A percentile compares a stretch with the other conserved stretches of the same genome.
These are phyloP conservation scores for Ceratobasidium papillatum DNA, from an alignment of 1,284 basidiomycete genomes.

Conservation along the genomic window DNA sequence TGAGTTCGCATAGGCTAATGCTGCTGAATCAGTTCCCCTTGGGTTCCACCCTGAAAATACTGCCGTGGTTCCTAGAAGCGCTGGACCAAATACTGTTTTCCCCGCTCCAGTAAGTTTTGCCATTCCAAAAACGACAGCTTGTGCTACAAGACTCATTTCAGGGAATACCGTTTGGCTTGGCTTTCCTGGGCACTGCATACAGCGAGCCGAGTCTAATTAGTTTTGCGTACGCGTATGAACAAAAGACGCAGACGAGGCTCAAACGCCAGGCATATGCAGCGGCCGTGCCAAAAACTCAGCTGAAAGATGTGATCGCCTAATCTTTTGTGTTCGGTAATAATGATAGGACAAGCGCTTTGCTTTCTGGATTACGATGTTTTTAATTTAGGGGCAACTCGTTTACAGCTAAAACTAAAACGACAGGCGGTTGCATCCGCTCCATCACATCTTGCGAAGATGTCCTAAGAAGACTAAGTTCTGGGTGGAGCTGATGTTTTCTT, in stretches of 20 bases:
- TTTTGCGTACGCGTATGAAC: constrained; percentile 72
- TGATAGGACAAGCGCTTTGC: no score
- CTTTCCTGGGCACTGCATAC: constrained; percentile 71
- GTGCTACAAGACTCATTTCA: not conserved
- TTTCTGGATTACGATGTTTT: no score
- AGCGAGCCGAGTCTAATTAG: constrained; percentile 67
- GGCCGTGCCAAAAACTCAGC: constrained; percentile 69
- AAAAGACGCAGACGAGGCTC: constrained; percentile 65
- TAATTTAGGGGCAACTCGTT: no score
- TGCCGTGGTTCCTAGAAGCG: not conserved
- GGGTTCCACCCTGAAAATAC: constrained; percentile 27
- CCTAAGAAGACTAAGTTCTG: no score
- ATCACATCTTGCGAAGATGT: no score
- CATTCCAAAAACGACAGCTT: no score
- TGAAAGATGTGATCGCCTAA: constrained; percentile 64
- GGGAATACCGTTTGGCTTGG: constrained; percentile 68
- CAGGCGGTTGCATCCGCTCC: no score
- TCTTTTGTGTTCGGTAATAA: no score
- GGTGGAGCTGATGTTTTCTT: no score
- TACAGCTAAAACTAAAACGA: no score
- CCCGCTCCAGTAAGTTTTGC: constrained; percentile 14
- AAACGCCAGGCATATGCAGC: constrained; percentile 61
- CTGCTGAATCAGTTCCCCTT: not conserved
- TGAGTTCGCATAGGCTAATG: no score
- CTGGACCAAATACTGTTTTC: constrained; percentile 19